These are phyloP conservation scores for Nidula niveotomentosa DNA, from an alignment of 1,284 basidiomycete genomes.

Conservation along the genomic window DNA sequence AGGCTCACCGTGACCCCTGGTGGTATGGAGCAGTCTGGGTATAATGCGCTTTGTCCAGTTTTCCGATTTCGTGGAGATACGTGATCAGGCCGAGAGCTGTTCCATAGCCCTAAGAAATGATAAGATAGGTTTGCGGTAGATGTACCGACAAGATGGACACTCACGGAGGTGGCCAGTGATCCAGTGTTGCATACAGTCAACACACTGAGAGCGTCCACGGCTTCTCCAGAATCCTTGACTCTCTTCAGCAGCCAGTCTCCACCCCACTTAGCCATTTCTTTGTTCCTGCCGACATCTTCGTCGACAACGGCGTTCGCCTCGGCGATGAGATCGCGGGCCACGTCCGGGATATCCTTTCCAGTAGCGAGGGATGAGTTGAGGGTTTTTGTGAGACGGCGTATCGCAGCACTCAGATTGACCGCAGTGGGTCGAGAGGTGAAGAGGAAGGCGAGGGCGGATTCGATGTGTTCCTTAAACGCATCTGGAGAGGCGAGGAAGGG, in stretches of 20 bases:
- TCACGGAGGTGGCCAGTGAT: slow-evolving; percentile 85
- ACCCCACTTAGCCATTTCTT: slow-evolving; percentile 78
- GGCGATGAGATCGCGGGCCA: slow-evolving; percentile 60
- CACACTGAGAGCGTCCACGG: slow-evolving; percentile 63
- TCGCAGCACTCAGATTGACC: slow-evolving; percentile 88
- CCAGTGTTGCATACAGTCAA: slow-evolving; percentile 97
- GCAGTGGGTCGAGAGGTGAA: slow-evolving; percentile 90
- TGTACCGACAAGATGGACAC: slow-evolving; percentile 20
- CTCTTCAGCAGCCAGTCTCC: slow-evolving; percentile 79
- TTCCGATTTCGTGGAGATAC: slow-evolving; percentile 75
- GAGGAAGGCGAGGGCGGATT: slow-evolving; percentile 67
- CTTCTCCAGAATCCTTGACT: slow-evolving; percentile 46
- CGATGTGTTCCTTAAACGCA: slow-evolving; percentile 50
- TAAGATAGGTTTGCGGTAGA: slow-evolving; percentile 1
- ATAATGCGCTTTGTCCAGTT: slow-evolving; percentile 81
- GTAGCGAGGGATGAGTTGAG: slow-evolving; percentile 39
- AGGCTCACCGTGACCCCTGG: slow-evolving; percentile 73
- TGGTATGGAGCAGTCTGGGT: slow-evolving; percentile 94
- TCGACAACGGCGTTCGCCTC: slow-evolving; percentile 70
- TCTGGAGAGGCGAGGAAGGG: slow-evolving; percentile 48
- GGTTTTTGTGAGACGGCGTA: slow-evolving; percentile 60
- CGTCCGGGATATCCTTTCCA: slow-evolving; percentile 40
- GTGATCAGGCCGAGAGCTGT: slow-evolving; percentile 94
- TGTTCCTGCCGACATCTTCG: slow-evolving; percentile 85
- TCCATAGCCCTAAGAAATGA: slow-evolving; percentile 74